Percentiles rank a stretch among this genome's conserved stretches.
Conservation (phyloP, 176 grass and related monocot genomes). For the Oryza nivara region DNA sequence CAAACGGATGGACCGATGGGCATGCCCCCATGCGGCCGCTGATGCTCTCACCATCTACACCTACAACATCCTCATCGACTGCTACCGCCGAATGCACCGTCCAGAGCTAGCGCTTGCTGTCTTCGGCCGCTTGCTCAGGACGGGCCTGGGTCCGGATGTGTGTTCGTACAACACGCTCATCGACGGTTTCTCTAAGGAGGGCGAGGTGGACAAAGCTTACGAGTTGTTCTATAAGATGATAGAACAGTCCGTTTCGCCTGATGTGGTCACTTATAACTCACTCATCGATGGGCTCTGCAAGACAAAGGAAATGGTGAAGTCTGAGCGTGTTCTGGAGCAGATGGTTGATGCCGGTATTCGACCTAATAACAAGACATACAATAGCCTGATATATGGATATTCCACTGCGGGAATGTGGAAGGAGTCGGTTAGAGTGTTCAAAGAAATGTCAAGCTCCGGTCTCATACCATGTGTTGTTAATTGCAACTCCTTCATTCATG, state of each 20-base stretch:
- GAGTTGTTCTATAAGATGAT: slow-evolving; percentile 11
- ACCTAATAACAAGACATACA: background rate
- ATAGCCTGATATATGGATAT: slow-evolving; percentile 30
- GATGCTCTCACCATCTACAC: background rate
- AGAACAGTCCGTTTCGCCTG: no score
- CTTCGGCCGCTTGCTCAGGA: slow-evolving; percentile 14
- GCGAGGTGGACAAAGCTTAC: background rate
- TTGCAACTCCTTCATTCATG: slow-evolving; percentile 16
- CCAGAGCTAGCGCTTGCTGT: slow-evolving; percentile 11
- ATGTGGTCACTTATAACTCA: slow-evolving; percentile 4
- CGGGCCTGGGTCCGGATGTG: background rate
- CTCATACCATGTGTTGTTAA: background rate
- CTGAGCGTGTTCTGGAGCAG: background rate
- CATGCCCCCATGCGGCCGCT: background rate
- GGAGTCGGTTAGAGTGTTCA: slow-evolving; percentile 11
- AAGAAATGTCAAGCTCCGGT: slow-evolving; percentile 13
- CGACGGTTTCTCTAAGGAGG: slow-evolving; percentile 30
- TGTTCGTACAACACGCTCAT: slow-evolving; percentile 18
- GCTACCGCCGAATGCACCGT: background rate
- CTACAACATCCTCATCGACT: slow-evolving; percentile 35
- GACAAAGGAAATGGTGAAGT: background rate
- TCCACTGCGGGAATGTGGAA: slow-evolving; percentile 20
- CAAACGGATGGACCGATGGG: background rate
- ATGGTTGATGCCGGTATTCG: slow-evolving; percentile 14
- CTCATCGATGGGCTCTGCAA: slow-evolving; percentile 33